These are phyloP conservation scores for Licmophora abbreviata DNA, from an alignment of 108 stramenopile genomes.

Conservation along the genomic window DNA sequence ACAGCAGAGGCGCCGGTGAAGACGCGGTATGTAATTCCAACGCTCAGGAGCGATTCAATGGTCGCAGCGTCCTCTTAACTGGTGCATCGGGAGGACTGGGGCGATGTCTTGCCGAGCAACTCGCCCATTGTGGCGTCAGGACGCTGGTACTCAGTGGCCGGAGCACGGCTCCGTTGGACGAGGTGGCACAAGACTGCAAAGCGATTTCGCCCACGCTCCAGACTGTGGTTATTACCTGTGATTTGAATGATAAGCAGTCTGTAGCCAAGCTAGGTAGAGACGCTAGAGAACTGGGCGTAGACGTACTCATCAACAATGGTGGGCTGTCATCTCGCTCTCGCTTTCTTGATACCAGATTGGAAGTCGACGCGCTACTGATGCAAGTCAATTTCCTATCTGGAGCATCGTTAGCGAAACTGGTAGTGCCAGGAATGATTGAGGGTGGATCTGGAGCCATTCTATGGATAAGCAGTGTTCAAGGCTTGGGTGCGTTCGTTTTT, in stretches of 20 bases:
- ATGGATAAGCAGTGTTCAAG: constrained; percentile 74
- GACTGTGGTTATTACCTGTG: constrained; percentile 35
- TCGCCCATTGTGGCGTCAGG: constrained; percentile 36
- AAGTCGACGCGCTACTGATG: constrained; percentile 72
- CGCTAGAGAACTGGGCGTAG: constrained; percentile 18
- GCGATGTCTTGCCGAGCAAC: constrained; percentile 33
- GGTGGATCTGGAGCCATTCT: constrained; percentile 35
- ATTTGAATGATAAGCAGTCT: constrained; percentile 38
- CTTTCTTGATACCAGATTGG: constrained; percentile 58
- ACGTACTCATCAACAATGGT: constrained; percentile 72
- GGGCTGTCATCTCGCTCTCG: constrained; percentile 70
- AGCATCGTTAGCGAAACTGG: constrained; percentile 44
- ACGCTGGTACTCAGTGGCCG: constrained; percentile 52
- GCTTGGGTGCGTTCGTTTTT: constrained; percentile 26
- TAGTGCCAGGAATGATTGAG: constrained; percentile 71
- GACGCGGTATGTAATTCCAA: background rate
- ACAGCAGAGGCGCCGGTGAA: background rate
- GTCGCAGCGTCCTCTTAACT: constrained; percentile 43
- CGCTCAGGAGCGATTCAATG: constrained; percentile 6
- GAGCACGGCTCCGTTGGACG: constrained; percentile 31
- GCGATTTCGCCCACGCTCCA: constrained; percentile 9
- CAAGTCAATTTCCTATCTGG: constrained; percentile 80
- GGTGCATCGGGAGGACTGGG: constrained; percentile 77
- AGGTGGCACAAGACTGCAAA: constrained; percentile 46
- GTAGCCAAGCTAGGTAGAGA: constrained; percentile 36